Conservation (phyloP, 768 basidiomycete genomes). For the Psilocybe cyanescens region DNA sequence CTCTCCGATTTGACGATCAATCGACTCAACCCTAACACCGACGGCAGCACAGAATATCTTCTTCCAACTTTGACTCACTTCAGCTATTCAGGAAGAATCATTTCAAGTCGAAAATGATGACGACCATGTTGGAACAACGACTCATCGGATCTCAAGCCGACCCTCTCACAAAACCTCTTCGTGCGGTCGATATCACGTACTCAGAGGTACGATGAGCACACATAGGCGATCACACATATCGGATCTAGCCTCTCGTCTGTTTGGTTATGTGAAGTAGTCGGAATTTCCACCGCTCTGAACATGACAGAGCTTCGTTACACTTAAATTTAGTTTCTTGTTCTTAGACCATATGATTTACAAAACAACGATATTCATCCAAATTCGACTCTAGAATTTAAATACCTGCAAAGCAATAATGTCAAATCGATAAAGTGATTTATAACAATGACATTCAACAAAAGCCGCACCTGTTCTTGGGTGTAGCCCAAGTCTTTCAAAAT, state of each 20-base stretch:
- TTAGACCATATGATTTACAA: not conserved
- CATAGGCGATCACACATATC: not conserved
- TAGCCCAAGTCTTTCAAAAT: constrained; percentile 85
- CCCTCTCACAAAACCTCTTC: not conserved
- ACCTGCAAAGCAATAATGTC: not conserved
- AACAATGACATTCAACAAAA: not conserved
- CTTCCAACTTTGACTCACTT: not conserved
- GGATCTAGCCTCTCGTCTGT: no score
- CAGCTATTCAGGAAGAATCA: not conserved
- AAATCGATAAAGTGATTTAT: not conserved
- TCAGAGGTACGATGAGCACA: not conserved
- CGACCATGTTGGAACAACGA: not conserved
- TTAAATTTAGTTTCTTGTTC: no score
- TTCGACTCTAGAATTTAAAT: not conserved
- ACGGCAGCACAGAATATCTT: not conserved
- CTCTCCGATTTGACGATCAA: not conserved
- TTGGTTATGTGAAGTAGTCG: no score
- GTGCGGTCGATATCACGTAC: not conserved
- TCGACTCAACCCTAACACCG: not conserved
- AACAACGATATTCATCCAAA: not conserved
- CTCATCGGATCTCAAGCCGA: not conserved
- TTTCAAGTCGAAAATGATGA: not conserved
- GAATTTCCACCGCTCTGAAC: no score
- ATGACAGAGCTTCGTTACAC: no score
- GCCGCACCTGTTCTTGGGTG: constrained; percentile 71